These are phyloP conservation scores for Collybia sp. DNA, from an alignment of 768 basidiomycete species.

Conservation along the genomic window DNA sequence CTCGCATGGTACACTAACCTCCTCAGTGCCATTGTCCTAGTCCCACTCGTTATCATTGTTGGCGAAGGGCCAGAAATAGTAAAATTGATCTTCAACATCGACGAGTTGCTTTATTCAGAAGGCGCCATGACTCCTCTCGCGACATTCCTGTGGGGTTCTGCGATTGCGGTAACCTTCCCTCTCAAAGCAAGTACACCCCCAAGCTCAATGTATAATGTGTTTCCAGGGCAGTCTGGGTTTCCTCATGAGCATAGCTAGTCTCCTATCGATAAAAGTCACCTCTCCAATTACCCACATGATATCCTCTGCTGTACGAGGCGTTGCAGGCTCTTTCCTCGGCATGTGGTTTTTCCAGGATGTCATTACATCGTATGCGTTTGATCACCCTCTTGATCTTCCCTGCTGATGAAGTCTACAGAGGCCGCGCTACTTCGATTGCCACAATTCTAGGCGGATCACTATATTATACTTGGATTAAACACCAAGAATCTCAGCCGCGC, in stretches of 20 bases:
- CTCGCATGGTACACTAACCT: slow-evolving; percentile 93
- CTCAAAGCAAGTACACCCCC: too few relatives aligned
- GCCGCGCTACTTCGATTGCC: slow-evolving; percentile 75
- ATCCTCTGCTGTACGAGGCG: slow-evolving; percentile 92
- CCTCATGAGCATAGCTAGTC: slow-evolving; percentile 89
- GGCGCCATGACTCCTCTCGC: slow-evolving; percentile 41
- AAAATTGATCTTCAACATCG: slow-evolving; percentile 50
- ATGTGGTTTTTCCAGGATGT: slow-evolving; percentile 79
- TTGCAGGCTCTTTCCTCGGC: slow-evolving; percentile 83
- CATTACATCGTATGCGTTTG: slow-evolving; percentile 61
- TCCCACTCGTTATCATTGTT: slow-evolving; percentile 67
- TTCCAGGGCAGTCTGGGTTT: slow-evolving; percentile 81
- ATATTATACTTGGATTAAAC: slow-evolving; percentile 87
- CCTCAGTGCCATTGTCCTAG: slow-evolving; percentile 65
- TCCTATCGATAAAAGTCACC: slow-evolving; percentile 94
- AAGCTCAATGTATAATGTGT: neutral
- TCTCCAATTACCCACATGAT: slow-evolving; percentile 98
- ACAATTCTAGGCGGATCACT: slow-evolving; percentile 80
- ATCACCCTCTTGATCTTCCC: neutral
- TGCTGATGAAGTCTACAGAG: slow-evolving; percentile 34
- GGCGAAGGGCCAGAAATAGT: slow-evolving; percentile 70
- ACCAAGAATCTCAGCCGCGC: slow-evolving; percentile 51
- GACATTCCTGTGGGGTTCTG: slow-evolving; percentile 76
- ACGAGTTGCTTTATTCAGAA: slow-evolving; percentile 28
- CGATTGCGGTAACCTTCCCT: slow-evolving; percentile 58